Base-by-base conservation (phyloP, 805 yeast species). In the Pichia kluyveri region DNA sequence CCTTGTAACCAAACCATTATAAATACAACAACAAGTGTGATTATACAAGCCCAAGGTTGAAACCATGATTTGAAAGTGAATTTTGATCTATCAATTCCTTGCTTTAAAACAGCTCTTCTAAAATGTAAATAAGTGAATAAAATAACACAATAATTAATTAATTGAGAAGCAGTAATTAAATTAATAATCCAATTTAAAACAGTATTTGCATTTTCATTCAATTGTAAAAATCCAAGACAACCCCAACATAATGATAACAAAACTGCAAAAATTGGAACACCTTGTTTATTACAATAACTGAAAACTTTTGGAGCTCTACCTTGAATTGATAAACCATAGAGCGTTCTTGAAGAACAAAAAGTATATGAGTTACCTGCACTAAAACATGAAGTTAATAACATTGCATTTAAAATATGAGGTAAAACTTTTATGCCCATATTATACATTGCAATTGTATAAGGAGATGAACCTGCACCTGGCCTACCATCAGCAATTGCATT, bases 361-460 rank as follows among this genome's bases (percentile, higher is more conserved):
- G 83, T 77, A 61, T 82, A 83, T 2, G 90, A 83, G 63, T 86
- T 86, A 46, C 95, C 95, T 3, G 95, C 88, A 36, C 88, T 80
- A 54, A 86, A 82, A 3, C 88, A 86, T 2, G 91, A 76, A 3
- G 86, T 72, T 44, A 88, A 68, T 38, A 88, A 70, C 36, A 85
- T 76, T 1, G 79, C 91, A 62, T 88, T 88, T 48, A 88, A 83
- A 47, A 87, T 71, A 58, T 80, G 77, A 38, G 95, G 93, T 46
- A 86, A 70, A 0, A 76, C 79, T 32, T 69, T 76, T 45, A 87
- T 83, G 0, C 77, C 72, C 56, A 86, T 66, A 49, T 75, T 75
- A 42, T 70, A 61, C 87, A 87, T 86, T 6, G 91, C 93, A 56
- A 87, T 79, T 39, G 86, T 90, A 59, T 82, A 86, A 1, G 96